Conservation (phyloP, 306 rosid species). For the Ammopiptanthus mongolicus region DNA sequence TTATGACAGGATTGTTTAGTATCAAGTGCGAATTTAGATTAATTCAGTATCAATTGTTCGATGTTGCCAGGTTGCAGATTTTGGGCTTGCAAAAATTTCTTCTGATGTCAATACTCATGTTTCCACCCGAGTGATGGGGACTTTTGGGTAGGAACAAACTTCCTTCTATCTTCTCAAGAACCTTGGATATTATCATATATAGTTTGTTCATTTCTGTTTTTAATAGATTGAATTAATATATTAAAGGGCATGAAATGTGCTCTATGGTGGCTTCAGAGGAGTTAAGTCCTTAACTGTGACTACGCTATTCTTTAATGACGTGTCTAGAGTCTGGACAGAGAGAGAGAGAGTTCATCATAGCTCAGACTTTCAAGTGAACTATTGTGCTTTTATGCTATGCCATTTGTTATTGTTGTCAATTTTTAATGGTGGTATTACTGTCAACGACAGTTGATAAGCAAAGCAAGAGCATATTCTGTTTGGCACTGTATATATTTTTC, state of each 20-base stretch:
- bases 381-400: neutral
- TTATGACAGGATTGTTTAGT: neutral
- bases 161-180: conserved; percentile 13
- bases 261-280: too few species aligned
- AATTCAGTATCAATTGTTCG: neutral
- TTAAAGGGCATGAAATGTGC: too few species aligned
- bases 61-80: conserved; percentile 80
- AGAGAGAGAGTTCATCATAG: neutral
- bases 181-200: neutral
- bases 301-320: neutral
- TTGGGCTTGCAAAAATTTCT: conserved; percentile 88
- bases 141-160: conserved; percentile 74
- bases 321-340: too few species aligned
- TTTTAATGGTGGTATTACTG: neutral
- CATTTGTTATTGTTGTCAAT: neutral
- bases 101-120: conserved; percentile 86
- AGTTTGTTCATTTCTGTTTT: neutral
- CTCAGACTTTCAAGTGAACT: neutral
- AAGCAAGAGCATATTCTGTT: neutral
- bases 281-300: neutral
- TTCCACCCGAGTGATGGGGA: conserved; percentile 98
- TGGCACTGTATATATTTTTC: neutral
- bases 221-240: conserved; percentile 1
- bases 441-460: neutral
- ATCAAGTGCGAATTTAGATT: neutral